phyloP scores from a whole-genome alignment of 1,139 yeast genomes.

The Nadsonia starkeyi-henricii region DNA sequence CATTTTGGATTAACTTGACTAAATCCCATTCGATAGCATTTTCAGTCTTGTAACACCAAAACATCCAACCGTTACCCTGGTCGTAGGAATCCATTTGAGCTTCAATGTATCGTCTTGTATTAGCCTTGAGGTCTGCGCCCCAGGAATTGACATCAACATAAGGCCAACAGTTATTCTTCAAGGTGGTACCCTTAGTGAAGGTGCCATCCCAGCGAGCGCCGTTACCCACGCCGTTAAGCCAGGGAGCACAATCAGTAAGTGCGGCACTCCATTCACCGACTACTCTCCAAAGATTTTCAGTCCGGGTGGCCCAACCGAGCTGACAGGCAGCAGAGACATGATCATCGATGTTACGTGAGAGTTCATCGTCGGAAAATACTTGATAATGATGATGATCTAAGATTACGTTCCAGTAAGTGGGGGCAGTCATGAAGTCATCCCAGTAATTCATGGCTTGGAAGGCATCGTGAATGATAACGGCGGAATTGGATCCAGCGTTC shows the following conservation, averaged over 20 bases:
- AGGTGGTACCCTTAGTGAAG: constrained; percentile 29
- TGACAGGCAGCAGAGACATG: constrained; percentile 52
- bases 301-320: constrained; percentile 37
- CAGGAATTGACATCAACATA: constrained; percentile 44
- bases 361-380: constrained; percentile 56
- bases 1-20: constrained; percentile 38
- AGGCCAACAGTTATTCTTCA: constrained; percentile 51
- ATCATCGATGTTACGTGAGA: constrained; percentile 40
- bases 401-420: constrained; percentile 46
- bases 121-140: constrained; percentile 41
- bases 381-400: constrained; percentile 89
- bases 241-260: constrained; percentile 77
- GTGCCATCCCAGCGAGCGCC: constrained; percentile 81
- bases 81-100: constrained; percentile 84
- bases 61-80: constrained; percentile 66
- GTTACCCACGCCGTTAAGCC: constrained; percentile 84
- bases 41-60: constrained; percentile 86
- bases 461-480: constrained; percentile 58
- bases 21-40: constrained; percentile 79
- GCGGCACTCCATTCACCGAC: constrained; percentile 95
- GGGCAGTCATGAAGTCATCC: constrained; percentile 36
- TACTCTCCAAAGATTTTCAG: constrained; percentile 60
- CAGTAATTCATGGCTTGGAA: constrained; percentile 51
- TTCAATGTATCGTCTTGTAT: constrained; percentile 62
- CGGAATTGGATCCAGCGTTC: constrained; percentile 33